These are phyloP conservation scores for Magnaporthiopsis poae DNA, from an alignment of 2,329 filamentous ascomycete species.

Conservation along the genomic window DNA sequence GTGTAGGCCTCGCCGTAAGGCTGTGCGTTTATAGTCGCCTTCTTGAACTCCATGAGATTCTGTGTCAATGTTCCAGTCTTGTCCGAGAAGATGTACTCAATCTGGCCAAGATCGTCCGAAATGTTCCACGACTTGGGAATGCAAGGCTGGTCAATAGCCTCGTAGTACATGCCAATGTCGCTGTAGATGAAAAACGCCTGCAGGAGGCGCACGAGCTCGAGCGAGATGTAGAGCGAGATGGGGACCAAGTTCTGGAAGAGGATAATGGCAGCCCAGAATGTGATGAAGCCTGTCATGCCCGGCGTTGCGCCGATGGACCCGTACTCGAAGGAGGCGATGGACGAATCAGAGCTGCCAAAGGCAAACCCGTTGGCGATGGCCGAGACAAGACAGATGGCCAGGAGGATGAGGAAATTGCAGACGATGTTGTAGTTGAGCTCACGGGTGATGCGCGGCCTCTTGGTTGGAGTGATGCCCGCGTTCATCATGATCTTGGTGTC, in stretches of 20 bases:
- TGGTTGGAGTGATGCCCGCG: slow-evolving; percentile 86
- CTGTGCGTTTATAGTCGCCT: slow-evolving; percentile 90
- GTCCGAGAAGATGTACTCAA: slow-evolving; percentile 80
- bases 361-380: slow-evolving; percentile 76
- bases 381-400: slow-evolving; percentile 78
- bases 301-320: slow-evolving; percentile 69
- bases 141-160: slow-evolving; percentile 83
- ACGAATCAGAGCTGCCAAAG: slow-evolving; percentile 67
- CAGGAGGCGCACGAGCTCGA: slow-evolving; percentile 86
- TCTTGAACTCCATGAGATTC: slow-evolving; percentile 80
- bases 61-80: slow-evolving; percentile 19
- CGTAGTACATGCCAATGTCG: slow-evolving; percentile 95
- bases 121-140: slow-evolving; percentile 99
- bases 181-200: slow-evolving; percentile 97
- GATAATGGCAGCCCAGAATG: slow-evolving; percentile 90
- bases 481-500: slow-evolving; percentile 99
- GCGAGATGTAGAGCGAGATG: slow-evolving; percentile 92
- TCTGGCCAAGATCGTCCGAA: slow-evolving; percentile 92
- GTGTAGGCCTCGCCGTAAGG: slow-evolving; percentile 97
- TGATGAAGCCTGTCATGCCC: slow-evolving; percentile 79
- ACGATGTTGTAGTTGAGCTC: slow-evolving; percentile 96
- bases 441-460: slow-evolving; percentile 79
- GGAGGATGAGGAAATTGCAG: slow-evolving; percentile 86
- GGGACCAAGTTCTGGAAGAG: slow-evolving; percentile 97
- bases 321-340: slow-evolving; percentile 73